Evolutionary conservation across 495 filamentous ascomycete genomes (phyloP).

Genomic region (Neurospora hispaniola): DNA sequence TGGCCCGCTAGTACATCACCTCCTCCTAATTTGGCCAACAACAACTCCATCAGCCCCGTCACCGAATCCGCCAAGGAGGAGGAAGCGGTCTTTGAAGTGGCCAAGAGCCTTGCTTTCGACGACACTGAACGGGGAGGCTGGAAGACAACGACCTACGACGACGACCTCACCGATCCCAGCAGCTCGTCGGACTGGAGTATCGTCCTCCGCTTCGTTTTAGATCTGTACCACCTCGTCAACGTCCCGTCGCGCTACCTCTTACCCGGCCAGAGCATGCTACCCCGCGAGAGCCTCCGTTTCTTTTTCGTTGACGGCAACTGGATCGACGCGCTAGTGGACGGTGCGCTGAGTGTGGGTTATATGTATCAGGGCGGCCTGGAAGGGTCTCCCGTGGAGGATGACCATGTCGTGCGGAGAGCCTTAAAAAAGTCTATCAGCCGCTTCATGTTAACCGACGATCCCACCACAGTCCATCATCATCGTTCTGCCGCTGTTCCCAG

Average conservation of each 20-base stretch:
- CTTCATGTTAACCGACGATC: conserved; percentile 5
- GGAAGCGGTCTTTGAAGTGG: no score
- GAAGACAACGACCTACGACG: no score
- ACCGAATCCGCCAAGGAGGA: no score
- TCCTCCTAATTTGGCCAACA: background rate
- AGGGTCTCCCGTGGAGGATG: no score
- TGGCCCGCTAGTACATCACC: background rate
- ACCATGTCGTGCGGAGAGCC: conserved; percentile 8
- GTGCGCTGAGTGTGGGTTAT: conserved; percentile 35
- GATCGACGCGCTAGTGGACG: conserved; percentile 37
- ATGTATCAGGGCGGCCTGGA: conserved; percentile 11
- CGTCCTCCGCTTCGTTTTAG: conserved; percentile 27
- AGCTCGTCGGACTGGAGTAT: conserved; percentile 23
- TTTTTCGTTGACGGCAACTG: conserved; percentile 38
- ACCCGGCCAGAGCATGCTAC: conserved; percentile 27
- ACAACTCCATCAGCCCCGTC: background rate
- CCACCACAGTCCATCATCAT: background rate
- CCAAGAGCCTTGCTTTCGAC: no score
- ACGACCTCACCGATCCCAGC: conserved; percentile 10
- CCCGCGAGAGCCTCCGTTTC: conserved; percentile 32
- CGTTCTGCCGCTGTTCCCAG: conserved; percentile 12
- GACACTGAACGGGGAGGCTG: no score
- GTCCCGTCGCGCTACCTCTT: conserved; percentile 34
- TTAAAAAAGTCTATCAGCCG: conserved; percentile 27
- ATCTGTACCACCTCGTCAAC: conserved; percentile 24